These are phyloP conservation scores for Obelidium mucronatum DNA, from an alignment of 192 early-diverging fungal genomes.

Conservation along the genomic window DNA sequence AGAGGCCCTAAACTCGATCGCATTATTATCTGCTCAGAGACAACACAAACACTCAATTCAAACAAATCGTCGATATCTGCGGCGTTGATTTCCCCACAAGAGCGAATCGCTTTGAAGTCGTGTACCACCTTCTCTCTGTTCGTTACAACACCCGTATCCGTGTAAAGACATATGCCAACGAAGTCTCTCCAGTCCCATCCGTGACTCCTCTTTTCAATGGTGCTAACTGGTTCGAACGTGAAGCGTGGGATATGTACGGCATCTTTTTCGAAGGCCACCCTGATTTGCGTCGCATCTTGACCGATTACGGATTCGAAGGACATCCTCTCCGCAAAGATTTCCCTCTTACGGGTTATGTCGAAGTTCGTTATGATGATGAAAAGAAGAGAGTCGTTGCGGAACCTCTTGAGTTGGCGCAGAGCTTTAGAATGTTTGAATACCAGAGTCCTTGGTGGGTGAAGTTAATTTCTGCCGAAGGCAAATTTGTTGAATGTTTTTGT, in stretches of 20 bases:
- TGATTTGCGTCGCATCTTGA: constrained; percentile 92
- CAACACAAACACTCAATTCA: constrained; percentile 91
- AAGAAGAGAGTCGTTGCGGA: constrained; percentile 97
- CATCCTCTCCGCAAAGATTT: constrained; percentile 94
- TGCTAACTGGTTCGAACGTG: constrained; percentile 98
- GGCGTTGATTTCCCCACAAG: constrained; percentile 93
- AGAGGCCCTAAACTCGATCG: background rate
- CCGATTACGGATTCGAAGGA: constrained; percentile 98
- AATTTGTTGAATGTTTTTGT: background rate
- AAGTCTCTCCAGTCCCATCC: constrained; percentile 90
- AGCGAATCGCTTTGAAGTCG: constrained; percentile 94
- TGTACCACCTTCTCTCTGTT: constrained; percentile 90
- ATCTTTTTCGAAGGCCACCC: constrained; percentile 96
- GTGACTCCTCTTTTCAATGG: constrained; percentile 77
- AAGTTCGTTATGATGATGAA: constrained; percentile 98
- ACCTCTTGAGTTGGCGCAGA: constrained; percentile 94
- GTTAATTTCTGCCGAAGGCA: constrained; percentile 18
- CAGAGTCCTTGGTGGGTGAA: constrained; percentile 94
- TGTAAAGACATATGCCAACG: constrained; percentile 96
- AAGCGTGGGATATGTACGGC: constrained; percentile 99
- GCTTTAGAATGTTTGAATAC: constrained; percentile 96
- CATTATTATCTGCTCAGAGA: constrained; percentile 59
- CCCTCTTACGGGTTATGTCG: constrained; percentile 98
- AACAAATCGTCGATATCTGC: constrained; percentile 88
- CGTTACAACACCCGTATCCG: constrained; percentile 92